Evolutionary conservation across 805 yeast genomes (phyloP).

Genomic region (Yueomyces sinensis): DNA sequence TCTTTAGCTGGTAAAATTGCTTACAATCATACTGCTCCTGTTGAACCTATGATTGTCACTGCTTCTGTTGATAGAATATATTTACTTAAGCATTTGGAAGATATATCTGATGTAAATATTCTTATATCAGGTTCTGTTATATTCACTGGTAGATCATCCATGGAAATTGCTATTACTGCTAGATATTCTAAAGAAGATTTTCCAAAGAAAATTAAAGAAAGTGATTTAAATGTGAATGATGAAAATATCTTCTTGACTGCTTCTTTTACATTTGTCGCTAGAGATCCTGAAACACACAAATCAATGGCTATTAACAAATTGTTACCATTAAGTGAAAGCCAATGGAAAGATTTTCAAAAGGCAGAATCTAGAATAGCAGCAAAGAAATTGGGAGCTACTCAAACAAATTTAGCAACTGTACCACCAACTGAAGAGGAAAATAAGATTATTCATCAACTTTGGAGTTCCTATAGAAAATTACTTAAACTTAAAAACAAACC

Average conservation of each 20-base stretch:
- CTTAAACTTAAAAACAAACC: constrained; percentile 27
- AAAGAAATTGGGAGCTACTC: constrained; percentile 65
- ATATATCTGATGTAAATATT: constrained; percentile 60
- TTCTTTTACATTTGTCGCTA: constrained; percentile 88
- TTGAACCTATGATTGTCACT: constrained; percentile 90
- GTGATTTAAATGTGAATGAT: constrained; percentile 34
- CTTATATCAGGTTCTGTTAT: constrained; percentile 83
- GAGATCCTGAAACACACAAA: constrained; percentile 85
- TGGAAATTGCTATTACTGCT: constrained; percentile 90
- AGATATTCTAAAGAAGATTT: constrained; percentile 51
- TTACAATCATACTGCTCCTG: constrained; percentile 86
- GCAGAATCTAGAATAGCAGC: constrained; percentile 86
- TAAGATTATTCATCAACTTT: constrained; percentile 61
- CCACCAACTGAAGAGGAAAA: constrained; percentile 75
- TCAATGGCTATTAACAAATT: constrained; percentile 77
- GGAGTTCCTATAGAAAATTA: constrained; percentile 39
- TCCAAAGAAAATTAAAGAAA: constrained; percentile 42
- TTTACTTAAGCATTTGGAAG: constrained; percentile 74
- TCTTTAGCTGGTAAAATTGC: constrained; percentile 92
- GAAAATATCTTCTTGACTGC: constrained; percentile 74
- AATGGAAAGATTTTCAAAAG: constrained; percentile 72
- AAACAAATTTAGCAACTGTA: constrained; percentile 42
- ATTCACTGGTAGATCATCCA: constrained; percentile 90
- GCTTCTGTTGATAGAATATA: constrained; percentile 89
- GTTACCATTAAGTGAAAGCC: constrained; percentile 59